These are phyloP conservation scores for Ustulina deusta DNA, from an alignment of 2,329 filamentous ascomycete species.

Conservation along the genomic window DNA sequence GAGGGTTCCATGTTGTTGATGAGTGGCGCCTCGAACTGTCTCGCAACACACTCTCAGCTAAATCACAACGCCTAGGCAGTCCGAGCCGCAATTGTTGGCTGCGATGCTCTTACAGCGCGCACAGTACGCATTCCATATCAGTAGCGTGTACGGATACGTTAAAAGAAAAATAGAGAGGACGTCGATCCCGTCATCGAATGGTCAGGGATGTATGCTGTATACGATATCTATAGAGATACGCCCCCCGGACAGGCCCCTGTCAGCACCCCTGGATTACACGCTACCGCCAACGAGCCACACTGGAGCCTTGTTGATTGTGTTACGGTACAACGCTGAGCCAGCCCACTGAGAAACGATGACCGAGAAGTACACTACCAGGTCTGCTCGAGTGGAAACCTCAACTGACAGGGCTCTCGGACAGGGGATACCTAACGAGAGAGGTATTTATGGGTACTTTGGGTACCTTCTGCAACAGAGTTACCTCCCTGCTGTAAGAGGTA, in stretches of 20 bases:
- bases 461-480: slow-evolving; percentile 4
- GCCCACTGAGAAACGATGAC: slow-evolving; percentile 39
- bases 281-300: slow-evolving; percentile 46
- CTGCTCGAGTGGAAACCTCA: slow-evolving; percentile 28
- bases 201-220: slow-evolving; percentile 29
- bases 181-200: slow-evolving; percentile 34
- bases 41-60: neutral
- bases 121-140: slow-evolving; percentile 19
- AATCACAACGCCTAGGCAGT: neutral
- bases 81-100: slow-evolving; percentile 4
- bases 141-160: slow-evolving; percentile 21
- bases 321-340: slow-evolving; percentile 43
- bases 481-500: neutral
- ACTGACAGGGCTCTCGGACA: slow-evolving; percentile 31
- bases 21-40: slow-evolving; percentile 10
- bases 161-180: slow-evolving; percentile 7
- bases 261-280: slow-evolving; percentile 43
- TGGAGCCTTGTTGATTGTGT: slow-evolving; percentile 45
- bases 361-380: slow-evolving; percentile 29
- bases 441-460: slow-evolving; percentile 11
- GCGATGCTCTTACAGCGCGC: neutral
- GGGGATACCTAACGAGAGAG: neutral
- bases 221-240: slow-evolving; percentile 40
- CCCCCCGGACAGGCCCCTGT: slow-evolving; percentile 30
- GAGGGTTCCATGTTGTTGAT: neutral